Conservation (phyloP, 352 stramenopile genomes). For the Elongisporangium undulatum region DNA sequence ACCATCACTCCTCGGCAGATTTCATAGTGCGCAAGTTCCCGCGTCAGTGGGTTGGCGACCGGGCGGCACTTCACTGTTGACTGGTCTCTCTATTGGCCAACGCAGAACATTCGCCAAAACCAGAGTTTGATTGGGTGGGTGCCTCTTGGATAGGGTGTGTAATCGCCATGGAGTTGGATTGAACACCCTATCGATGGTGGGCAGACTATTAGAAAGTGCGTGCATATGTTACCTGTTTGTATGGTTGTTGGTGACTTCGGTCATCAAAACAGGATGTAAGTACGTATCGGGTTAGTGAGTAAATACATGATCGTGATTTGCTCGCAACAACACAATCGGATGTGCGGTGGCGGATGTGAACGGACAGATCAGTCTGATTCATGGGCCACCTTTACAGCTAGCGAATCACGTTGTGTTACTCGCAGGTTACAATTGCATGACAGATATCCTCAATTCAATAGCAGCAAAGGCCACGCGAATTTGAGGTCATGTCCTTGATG, state of each 20-base stretch:
- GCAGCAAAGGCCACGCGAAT: too few relatives aligned
- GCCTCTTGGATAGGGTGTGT: background rate
- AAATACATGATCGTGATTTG: background rate
- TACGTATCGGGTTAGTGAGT: background rate
- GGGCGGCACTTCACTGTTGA: background rate
- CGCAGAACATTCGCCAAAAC: background rate
- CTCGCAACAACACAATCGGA: background rate
- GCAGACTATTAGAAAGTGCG: background rate
- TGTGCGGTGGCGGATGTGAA: background rate
- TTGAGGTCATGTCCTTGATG: too few relatives aligned
- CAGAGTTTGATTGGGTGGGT: background rate
- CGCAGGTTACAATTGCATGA: too few relatives aligned
- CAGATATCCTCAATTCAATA: too few relatives aligned
- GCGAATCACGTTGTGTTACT: too few relatives aligned
- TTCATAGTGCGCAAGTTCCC: background rate
- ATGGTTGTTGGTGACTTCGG: background rate
- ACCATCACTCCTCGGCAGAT: background rate
- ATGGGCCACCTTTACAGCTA: background rate
- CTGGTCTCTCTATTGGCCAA: background rate
- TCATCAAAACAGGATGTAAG: background rate
- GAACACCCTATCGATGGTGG: background rate
- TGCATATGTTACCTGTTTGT: background rate
- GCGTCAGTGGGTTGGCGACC: background rate
- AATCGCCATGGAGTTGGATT: background rate
- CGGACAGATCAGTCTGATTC: background rate